Evolutionary conservation across 179 eudicot genomes (phyloP).

Genomic region (Pouteria campechiana): DNA sequence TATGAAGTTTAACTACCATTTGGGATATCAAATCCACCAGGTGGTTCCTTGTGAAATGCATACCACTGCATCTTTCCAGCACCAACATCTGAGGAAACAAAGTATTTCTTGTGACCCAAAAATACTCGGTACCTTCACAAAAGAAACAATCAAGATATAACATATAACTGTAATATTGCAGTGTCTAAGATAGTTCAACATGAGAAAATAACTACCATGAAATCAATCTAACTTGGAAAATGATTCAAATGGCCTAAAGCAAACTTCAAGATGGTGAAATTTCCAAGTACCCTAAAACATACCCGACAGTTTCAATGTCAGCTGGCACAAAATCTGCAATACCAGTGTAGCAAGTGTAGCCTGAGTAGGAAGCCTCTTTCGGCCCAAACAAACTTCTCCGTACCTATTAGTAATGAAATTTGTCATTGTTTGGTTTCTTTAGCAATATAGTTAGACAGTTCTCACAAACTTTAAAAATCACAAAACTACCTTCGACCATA

Average conservation of each 20-base stretch:
- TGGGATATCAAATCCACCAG: conserved; percentile 79
- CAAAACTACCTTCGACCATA: conserved; percentile 70
- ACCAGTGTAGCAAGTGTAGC: conserved; percentile 96
- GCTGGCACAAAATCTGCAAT: conserved; percentile 92
- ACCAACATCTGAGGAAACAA: conserved; percentile 95
- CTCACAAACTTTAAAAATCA: not conserved
- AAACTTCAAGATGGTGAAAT: not conserved
- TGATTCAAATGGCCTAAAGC: not conserved
- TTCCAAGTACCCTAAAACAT: too few relatives aligned
- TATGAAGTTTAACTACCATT: conserved; percentile 30
- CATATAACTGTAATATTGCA: not conserved
- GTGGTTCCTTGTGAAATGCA: conserved; percentile 81
- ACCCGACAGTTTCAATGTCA: conserved; percentile 95
- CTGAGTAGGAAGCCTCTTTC: conserved; percentile 65
- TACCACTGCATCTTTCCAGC: conserved; percentile 99
- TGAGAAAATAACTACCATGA: not conserved
- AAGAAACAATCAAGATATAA: not conserved
- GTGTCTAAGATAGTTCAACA: too few relatives aligned
- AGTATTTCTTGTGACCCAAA: conserved; percentile 94
- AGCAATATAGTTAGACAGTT: too few relatives aligned
- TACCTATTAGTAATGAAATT: conserved; percentile 32
- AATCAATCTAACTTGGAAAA: not conserved
- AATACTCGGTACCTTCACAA: conserved; percentile 72
- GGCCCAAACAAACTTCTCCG: conserved; percentile 73
- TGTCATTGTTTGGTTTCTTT: too few relatives aligned